Percentiles rank a stretch among this genome's conserved stretches.
Evolutionary conservation across 768 basidiomycete genomes (phyloP).

Genomic region (Lactarius akahatsu): DNA sequence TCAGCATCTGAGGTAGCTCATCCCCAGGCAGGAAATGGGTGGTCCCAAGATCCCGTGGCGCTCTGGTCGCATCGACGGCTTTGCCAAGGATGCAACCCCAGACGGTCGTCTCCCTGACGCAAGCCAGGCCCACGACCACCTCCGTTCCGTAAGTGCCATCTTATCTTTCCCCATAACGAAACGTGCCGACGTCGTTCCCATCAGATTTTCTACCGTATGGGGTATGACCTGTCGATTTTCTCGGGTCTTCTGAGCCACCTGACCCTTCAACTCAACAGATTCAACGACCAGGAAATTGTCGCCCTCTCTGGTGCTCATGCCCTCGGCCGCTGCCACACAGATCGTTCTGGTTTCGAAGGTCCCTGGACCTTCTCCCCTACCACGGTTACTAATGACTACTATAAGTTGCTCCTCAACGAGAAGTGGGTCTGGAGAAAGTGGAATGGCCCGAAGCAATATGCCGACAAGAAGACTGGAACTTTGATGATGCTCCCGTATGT

Average conservation of each 20-base stretch:
- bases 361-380: constrained; percentile 97
- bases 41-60: constrained; percentile 95
- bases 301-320: constrained; percentile 93
- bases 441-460: constrained; percentile 89
- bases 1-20: neutral
- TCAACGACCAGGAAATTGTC: constrained; percentile 97
- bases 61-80: constrained; percentile 88
- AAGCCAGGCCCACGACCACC: constrained; percentile 76
- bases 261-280: constrained; percentile 39
- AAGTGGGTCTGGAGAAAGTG: constrained; percentile 97
- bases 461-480: constrained; percentile 84
- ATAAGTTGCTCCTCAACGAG: constrained; percentile 82
- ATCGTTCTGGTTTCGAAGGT: constrained; percentile 79
- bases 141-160: constrained; percentile 60
- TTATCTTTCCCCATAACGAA: neutral
- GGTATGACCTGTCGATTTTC: constrained; percentile 37
- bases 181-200: neutral
- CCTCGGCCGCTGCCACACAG: constrained; percentile 89
- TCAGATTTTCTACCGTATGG: constrained; percentile 90
- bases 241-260: neutral
- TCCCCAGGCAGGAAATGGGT: constrained; percentile 65
- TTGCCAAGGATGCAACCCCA: constrained; percentile 69
- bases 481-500: constrained; percentile 96
- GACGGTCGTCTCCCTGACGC: constrained; percentile 92
- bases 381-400: constrained; percentile 84